Conservation (phyloP, 805 yeast genomes). For the Ogataea sp. region DNA sequence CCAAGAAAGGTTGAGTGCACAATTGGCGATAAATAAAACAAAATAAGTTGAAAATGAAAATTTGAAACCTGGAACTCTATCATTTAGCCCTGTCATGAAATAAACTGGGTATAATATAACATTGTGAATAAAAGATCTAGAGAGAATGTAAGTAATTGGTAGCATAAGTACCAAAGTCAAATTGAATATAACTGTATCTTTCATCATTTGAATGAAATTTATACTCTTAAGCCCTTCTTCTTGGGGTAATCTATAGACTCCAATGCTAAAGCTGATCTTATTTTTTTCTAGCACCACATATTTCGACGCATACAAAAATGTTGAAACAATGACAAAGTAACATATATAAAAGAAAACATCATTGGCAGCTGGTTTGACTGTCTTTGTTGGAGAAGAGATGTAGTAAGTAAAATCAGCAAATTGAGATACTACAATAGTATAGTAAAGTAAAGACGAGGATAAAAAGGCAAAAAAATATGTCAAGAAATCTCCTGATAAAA, state of each 20-base stretch:
- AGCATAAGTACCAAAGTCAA: slow-evolving; percentile 18
- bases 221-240: slow-evolving; percentile 12
- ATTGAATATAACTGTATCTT: slow-evolving; percentile 30
- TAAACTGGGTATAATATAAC: slow-evolving; percentile 23
- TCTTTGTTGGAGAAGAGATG: slow-evolving; percentile 26
- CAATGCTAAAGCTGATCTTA: slow-evolving; percentile 39
- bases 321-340: slow-evolving; percentile 34
- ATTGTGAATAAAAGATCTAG: slow-evolving; percentile 35
- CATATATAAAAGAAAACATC: slow-evolving; percentile 41
- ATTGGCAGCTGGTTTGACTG: slow-evolving; percentile 33
- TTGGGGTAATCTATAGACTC: slow-evolving; percentile 33
- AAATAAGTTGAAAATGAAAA: slow-evolving; percentile 24
- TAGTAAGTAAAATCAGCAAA: slow-evolving; percentile 16
- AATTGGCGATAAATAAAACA: slow-evolving; percentile 25
- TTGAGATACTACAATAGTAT: slow-evolving; percentile 14
- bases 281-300: slow-evolving; percentile 49
- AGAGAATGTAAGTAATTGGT: slow-evolving; percentile 33
- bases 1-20: slow-evolving; percentile 34
- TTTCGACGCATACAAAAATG: slow-evolving; percentile 39
- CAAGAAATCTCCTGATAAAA: slow-evolving; percentile 16
- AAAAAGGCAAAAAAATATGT: slow-evolving; percentile 13
- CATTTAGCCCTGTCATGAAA: slow-evolving; percentile 28
- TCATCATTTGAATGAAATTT: slow-evolving; percentile 14
- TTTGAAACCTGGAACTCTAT: slow-evolving; percentile 30
- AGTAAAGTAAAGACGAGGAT: slow-evolving; percentile 13